Conservation (phyloP, 108 stramenopile species). For the Pseudonitzschia multistriata region DNA sequence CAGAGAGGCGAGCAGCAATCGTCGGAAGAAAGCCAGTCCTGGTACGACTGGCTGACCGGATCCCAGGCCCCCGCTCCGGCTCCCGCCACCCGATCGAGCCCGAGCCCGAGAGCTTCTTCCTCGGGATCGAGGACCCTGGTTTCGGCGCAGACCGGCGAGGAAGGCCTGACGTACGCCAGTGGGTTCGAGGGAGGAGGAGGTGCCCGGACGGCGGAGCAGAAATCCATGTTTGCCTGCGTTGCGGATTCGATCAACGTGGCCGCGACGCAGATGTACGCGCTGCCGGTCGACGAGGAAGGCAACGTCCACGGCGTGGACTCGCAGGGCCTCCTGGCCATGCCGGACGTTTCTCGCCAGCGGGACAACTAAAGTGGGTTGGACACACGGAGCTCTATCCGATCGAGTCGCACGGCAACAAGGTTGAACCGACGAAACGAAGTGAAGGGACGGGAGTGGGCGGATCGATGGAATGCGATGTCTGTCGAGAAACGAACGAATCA, state of each 20-base stretch:
- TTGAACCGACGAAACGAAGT: no score
- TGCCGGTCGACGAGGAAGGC: constrained; percentile 57
- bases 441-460: no score
- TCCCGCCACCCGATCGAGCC: constrained; percentile 21
- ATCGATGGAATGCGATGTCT: no score
- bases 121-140: background rate
- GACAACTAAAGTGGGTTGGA: background rate
- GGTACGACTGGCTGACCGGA: constrained; percentile 48
- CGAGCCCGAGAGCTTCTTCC: constrained; percentile 15
- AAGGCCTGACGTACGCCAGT: constrained; percentile 21
- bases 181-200: constrained; percentile 47
- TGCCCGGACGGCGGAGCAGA: constrained; percentile 61
- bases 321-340: constrained; percentile 58
- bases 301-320: constrained; percentile 79
- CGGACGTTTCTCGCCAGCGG: constrained; percentile 44
- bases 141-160: constrained; percentile 41
- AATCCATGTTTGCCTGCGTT: constrained; percentile 77
- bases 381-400: no score
- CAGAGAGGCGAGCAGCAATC: constrained; percentile 18
- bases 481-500: no score
- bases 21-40: constrained; percentile 28
- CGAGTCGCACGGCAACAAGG: no score
- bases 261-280: constrained; percentile 35
- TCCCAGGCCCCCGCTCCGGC: constrained; percentile 10
- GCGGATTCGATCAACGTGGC: constrained; percentile 65